These are phyloP conservation scores for Aspergillus transmontanensis DNA, from an alignment of 2,329 filamentous ascomycete genomes.

Conservation along the genomic window DNA sequence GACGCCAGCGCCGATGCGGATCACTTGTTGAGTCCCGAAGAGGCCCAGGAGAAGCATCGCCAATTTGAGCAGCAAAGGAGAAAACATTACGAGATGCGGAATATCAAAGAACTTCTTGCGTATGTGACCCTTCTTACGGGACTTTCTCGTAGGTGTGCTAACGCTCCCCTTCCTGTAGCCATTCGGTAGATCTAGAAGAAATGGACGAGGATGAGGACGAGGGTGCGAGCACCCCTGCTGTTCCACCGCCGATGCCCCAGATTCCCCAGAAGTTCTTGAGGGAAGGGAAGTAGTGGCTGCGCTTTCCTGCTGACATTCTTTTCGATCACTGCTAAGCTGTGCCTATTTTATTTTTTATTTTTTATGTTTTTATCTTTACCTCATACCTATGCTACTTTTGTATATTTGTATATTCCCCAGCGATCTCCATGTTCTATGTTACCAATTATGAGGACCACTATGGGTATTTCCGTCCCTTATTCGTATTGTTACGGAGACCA, in stretches of 20 bases:
- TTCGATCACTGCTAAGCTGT: not conserved
- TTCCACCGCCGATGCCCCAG: constrained; percentile 35
- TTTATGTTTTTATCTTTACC: not conserved
- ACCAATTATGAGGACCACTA: not conserved
- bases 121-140: constrained; percentile 41
- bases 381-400: not conserved
- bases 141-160: constrained; percentile 2
- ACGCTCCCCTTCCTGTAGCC: constrained; percentile 36
- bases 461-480: not conserved
- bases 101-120: constrained; percentile 86
- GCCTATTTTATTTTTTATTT: not conserved
- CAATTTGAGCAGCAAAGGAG: constrained; percentile 90
- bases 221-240: constrained; percentile 30
- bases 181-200: constrained; percentile 68
- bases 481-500: not conserved
- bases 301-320: not conserved
- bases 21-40: constrained; percentile 60
- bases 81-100: constrained; percentile 98
- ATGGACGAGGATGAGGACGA: constrained; percentile 61
- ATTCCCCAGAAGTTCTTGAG: constrained; percentile 35
- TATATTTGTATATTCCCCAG: constrained; percentile 8
- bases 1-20: constrained; percentile 41
- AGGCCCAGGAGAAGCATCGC: constrained; percentile 87
- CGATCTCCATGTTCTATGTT: constrained; percentile 2
- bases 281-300: constrained; percentile 21